Conservation (phyloP, 108 stramenopile species). For the Phaeodactylum tricornutum region DNA sequence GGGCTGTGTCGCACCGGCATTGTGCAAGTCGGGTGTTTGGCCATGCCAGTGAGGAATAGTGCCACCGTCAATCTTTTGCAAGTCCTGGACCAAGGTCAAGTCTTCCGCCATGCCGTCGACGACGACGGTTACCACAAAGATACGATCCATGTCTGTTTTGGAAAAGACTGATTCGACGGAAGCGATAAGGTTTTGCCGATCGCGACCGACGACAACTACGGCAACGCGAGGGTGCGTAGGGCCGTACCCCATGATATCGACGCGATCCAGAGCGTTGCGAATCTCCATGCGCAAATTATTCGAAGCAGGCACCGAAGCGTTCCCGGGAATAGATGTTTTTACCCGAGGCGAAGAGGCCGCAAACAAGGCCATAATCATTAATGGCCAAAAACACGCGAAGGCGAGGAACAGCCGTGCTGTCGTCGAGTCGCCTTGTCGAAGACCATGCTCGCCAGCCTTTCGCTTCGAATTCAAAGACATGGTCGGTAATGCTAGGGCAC, state of each 20-base stretch:
- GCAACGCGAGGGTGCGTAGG: conserved; percentile 65
- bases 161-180: conserved; percentile 31
- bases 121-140: conserved; percentile 56
- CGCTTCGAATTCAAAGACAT: too few relatives aligned
- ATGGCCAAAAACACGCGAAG: conserved; percentile 43
- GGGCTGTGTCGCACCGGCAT: neutral
- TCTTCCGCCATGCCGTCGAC: conserved; percentile 32
- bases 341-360: conserved; percentile 17
- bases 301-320: neutral
- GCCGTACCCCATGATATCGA: conserved; percentile 71
- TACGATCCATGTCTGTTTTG: conserved; percentile 53
- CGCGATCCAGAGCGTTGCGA: conserved; percentile 45
- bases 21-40: conserved; percentile 26
- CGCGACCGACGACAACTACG: conserved; percentile 44
- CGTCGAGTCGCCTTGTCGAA: conserved; percentile 11
- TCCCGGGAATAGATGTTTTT: neutral
- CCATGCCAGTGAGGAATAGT: conserved; percentile 52
- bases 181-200: conserved; percentile 1
- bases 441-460: too few relatives aligned
- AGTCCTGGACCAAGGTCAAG: conserved; percentile 6
- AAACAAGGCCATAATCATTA: conserved; percentile 30
- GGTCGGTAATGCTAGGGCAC: too few relatives aligned
- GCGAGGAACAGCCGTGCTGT: conserved; percentile 16
- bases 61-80: conserved; percentile 28
- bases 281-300: conserved; percentile 10